Base-by-base conservation (phyloP, 1,284 basidiomycete species). In the Ganoderma sinense region DNA sequence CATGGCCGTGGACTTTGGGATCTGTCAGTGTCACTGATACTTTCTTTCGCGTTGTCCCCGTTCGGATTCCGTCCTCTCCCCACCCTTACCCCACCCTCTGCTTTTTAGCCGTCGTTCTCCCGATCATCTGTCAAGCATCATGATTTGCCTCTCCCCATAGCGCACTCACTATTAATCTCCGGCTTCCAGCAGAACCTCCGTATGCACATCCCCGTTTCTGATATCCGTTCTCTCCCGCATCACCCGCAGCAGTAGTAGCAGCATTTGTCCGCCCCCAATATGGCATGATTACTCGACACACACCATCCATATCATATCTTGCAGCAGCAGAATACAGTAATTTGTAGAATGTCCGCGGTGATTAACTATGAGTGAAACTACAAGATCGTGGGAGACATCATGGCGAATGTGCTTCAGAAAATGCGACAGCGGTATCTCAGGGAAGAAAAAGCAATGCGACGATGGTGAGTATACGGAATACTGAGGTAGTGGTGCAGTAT, bases 321-420 rank as follows among this genome's bases (percentile, higher is more conserved):
- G 67, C 68, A 69, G 64, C 74, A 70, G 72, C 65, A 72, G 70
- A 74, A 74, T 80, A 80, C 78, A 80, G 74, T 76, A 76, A 73
- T 73, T 75, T 67, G 69, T 72, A 75, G 72, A 72, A 67, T 75
- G 73, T 75, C 76, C 76, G 70, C 55, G 70, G 67, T 43, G 53
- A 66, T 69, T 59, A 64, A 74, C 71, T 68, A 72, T 68, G 70
- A 31, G 64, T 62, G 59, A 69, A 67, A 73, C 70, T 73, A 73
- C 70, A 71, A 69, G 68, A 61, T 61, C 39, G 58, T 41, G 40
- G 20, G 59, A 11, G 59, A 61, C 59, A 43, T 61, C 59, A 43
- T 41, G 56, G 64, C 62, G 69, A 43, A 58, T 7, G 66, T 66
- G 62, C 56, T 58, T 58, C 67, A 71, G 70, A 68, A 65, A 72